phyloP scores from a whole-genome alignment of 768 basidiomycete species.

The Macrolepiota dolichaula region DNA sequence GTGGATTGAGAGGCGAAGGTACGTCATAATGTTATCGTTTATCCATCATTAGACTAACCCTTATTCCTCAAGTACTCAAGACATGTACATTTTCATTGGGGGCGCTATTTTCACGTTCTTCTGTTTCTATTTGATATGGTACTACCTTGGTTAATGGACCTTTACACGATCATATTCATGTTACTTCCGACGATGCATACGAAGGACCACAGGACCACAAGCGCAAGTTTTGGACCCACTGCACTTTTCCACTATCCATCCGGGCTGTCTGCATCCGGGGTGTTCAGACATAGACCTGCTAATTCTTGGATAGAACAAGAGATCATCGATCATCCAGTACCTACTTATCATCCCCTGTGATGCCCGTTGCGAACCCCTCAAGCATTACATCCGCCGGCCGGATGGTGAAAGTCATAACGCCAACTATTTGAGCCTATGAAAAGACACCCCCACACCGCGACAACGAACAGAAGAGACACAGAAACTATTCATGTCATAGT shows the following conservation, averaged over 20 bases:
- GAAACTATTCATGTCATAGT: not conserved
- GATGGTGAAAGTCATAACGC: not conserved
- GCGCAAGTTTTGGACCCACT: too few species aligned
- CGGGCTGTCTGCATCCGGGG: too few species aligned
- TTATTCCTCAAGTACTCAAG: constrained; percentile 67
- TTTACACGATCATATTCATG: not conserved
- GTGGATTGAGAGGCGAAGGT: constrained; percentile 97
- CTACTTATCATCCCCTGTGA: too few species aligned
- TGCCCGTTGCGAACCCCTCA: too few species aligned
- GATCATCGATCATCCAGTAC: too few species aligned
- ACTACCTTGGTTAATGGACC: constrained; percentile 64
- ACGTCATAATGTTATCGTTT: constrained; percentile 21
- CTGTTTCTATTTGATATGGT: constrained; percentile 92
- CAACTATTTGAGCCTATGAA: not conserved
- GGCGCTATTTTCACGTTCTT: constrained; percentile 88
- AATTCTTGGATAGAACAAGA: too few species aligned
- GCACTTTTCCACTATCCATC: too few species aligned
- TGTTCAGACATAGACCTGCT: too few species aligned
- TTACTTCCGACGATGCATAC: not conserved
- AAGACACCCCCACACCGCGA: not conserved
- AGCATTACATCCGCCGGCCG: too few species aligned
- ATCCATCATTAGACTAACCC: constrained; percentile 1
- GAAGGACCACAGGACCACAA: too few species aligned
- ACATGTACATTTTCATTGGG: constrained; percentile 88
- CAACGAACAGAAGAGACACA: not conserved